Percentiles rank a stretch among this genome's conserved stretches.
These are phyloP conservation scores for Pichia deserticola DNA, from an alignment of 805 yeast species.

Conservation along the genomic window DNA sequence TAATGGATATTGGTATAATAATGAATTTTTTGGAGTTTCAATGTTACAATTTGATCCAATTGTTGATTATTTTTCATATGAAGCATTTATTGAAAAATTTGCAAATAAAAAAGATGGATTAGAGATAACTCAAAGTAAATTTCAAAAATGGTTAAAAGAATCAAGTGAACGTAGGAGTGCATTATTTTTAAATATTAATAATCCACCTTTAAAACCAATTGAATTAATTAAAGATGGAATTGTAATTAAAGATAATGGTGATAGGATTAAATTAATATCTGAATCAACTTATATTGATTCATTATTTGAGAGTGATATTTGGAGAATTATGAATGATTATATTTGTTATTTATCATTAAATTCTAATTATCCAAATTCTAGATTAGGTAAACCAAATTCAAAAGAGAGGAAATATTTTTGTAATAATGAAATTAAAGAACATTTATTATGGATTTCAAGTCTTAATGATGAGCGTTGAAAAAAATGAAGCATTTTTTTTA, in stretches of 20 bases:
- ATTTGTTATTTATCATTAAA: constrained; percentile 22
- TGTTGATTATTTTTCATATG: constrained; percentile 29
- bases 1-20: constrained; percentile 36
- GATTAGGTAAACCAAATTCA: constrained; percentile 17
- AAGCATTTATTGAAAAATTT: constrained; percentile 19
- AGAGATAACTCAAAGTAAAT: constrained; percentile 13
- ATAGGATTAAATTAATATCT: constrained; percentile 23
- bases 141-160: constrained; percentile 15
- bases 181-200: constrained; percentile 28
- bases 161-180: constrained; percentile 23
- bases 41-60: constrained; percentile 49
- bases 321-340: constrained; percentile 29
- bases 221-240: constrained; percentile 21
- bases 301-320: constrained; percentile 20
- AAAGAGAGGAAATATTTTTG: constrained; percentile 18
- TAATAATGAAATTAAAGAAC: constrained; percentile 21
- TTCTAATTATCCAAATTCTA: constrained; percentile 22
- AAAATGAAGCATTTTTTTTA: neutral
- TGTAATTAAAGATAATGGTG: constrained; percentile 27
- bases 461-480: neutral
- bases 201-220: constrained; percentile 26
- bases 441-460: constrained; percentile 22
- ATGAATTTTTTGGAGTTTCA: constrained; percentile 39
- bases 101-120: constrained; percentile 10
- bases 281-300: constrained; percentile 16